Base-by-base conservation (phyloP, 2,329 filamentous ascomycete genomes). In the Zasmidium angulare region DNA sequence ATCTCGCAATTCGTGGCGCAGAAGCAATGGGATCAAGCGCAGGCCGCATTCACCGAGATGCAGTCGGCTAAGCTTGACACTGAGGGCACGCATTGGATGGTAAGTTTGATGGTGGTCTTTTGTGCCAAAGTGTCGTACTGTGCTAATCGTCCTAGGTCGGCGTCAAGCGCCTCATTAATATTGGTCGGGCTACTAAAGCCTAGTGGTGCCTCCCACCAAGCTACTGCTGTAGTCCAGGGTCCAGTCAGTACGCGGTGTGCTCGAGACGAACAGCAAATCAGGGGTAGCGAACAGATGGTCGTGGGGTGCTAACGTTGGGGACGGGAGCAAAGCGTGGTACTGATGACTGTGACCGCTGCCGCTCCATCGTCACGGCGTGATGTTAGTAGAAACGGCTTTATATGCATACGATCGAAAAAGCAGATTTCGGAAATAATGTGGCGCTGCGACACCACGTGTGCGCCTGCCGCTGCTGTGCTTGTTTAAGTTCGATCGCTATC, bases 41-140 rank as follows among this genome's bases (percentile, higher is more conserved):
- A 73, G 64, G 70, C 71, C 11, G 63, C 79, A 23, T 78, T 81
- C 58, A 77, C 74, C 23, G 75, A 77, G 50, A 67, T 82, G 68
- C 79, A 80, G 76, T 77, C 72, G 54, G 75, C 73, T 59, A 80
- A 80, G 72, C 75, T 73, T 22, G 78, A 80, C 59, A 66, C 61
- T 23, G 79, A 81, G 68, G 79, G 79, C 9, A 77, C 75, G 55
- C 76, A 79, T 64, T 82, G 79, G 79, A 79, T 82, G 77, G 79
- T 81, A 66, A 76, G 78, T 76, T 46, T 26, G 19, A 55, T 36
- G 17, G 46, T 26, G 46, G 26, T 29, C 31, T 20, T 22, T 57
- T 48, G 26, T 22, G 12, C 49, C 43, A 43, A 19, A 22, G 40
- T 29, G 26, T 49, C 20, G 21, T 40, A 36, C n/a, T 53, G 24